Conservation (phyloP, 352 stramenopile genomes). For the Phytophthora citrophthora region DNA sequence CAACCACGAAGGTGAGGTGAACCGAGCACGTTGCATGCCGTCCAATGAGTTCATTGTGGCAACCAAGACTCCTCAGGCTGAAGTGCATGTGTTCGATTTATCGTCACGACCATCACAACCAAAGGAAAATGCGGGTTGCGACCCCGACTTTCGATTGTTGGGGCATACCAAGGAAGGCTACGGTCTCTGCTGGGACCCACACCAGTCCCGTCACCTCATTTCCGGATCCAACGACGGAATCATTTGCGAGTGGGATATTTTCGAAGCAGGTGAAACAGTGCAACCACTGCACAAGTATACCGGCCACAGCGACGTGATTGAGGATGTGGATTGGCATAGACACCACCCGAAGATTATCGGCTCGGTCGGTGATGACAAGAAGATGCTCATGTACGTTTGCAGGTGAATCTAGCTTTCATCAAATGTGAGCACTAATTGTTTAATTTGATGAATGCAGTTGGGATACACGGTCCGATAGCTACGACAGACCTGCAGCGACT, state of each 20-base stretch:
- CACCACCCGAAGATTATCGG: slow-evolving; percentile 95
- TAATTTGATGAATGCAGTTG: slow-evolving; percentile 41
- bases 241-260: slow-evolving; percentile 97
- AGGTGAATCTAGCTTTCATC: not conserved
- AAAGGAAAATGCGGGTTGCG: slow-evolving; percentile 41
- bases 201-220: slow-evolving; percentile 88
- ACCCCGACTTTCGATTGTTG: slow-evolving; percentile 34
- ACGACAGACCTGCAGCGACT: slow-evolving; percentile 68
- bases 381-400: slow-evolving; percentile 87
- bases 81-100: slow-evolving; percentile 98
- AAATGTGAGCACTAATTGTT: not conserved
- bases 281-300: slow-evolving; percentile 85
- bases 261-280: slow-evolving; percentile 80
- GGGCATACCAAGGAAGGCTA: slow-evolving; percentile 93
- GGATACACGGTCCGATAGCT: slow-evolving; percentile 78
- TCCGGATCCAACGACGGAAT: slow-evolving; percentile 96
- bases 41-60: slow-evolving; percentile 98
- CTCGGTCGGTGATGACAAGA: slow-evolving; percentile 96
- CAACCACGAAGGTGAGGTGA: slow-evolving; percentile 98
- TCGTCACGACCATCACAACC: slow-evolving; percentile 91
- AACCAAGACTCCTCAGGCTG: slow-evolving; percentile 93
- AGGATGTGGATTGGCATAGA: slow-evolving; percentile 98
- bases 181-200: slow-evolving; percentile 95
- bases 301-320: slow-evolving; percentile 96
- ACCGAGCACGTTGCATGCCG: slow-evolving; percentile 97